Evolutionary conservation across 208 protist species (phyloP), one percentile per base, ranked within the genome.

Genomic region (Crithidia mellificae): DNA sequence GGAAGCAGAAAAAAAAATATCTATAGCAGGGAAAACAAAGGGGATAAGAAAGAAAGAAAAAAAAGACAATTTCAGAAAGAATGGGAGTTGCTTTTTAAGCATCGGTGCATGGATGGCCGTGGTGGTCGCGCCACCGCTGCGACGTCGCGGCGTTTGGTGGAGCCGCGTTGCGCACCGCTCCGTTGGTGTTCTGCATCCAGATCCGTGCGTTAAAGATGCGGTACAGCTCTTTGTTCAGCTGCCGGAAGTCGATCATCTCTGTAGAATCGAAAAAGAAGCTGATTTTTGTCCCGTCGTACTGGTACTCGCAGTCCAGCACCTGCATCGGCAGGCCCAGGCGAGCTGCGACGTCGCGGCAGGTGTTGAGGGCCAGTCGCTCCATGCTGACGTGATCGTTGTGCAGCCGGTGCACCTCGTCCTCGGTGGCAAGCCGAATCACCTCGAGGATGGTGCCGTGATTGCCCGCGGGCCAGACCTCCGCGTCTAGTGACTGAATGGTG

Each of bases 251-350:
- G 29, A 94, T 84, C 9, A 75, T 61, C 22, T 72, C 67, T 3
- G 67, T 49, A 7, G 92, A 75, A 2, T 91, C 79, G 53, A 93
- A 95, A 56, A 88, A 97, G 65, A 97, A 95, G 47, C 75, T 97
- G 68, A 95, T 83, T 75, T 94, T 94, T n/a, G 87, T 88, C 8
- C 88, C 78, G 61, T 97, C 92, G 56, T 90, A 94, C 68, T 95
- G 92, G 55, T 92, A 92, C 77, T 97, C 92, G 66, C 85, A 91
- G 63, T 94, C 90, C 14, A 90, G 61, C 22, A 97, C 74, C 44
- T 88, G 75, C 86, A 95, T 94, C 2, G 72, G 68, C 12, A 97
- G 79, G 15, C 68, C 27, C 6, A 88, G 72, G 3, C 72, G 68
- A 27, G 22, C 30, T 12, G 84, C 82, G 50, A 89, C 66, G 25